A percentile compares a stretch with the other conserved stretches of the same genome.
Evolutionary conservation across 1,139 yeast genomes (phyloP).

Genomic region (Yamadazyma triangularis): DNA sequence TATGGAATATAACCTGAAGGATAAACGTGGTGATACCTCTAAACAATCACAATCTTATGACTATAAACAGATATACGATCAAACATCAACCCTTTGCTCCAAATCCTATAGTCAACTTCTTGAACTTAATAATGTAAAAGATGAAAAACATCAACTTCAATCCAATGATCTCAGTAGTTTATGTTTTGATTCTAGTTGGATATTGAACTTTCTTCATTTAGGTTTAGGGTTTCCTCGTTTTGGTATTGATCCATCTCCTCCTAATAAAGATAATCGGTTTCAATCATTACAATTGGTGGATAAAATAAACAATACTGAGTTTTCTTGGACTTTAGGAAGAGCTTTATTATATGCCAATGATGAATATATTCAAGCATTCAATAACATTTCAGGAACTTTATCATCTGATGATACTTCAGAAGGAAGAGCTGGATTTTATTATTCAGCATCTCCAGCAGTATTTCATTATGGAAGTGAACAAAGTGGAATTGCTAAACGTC

Average conservation of each 20-base stretch:
- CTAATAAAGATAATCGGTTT: constrained; percentile 23
- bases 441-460: constrained; percentile 44
- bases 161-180: constrained; percentile 43
- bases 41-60: constrained; percentile 20
- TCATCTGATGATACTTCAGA: constrained; percentile 1
- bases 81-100: constrained; percentile 46
- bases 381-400: constrained; percentile 18
- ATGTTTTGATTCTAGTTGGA: constrained; percentile 73
- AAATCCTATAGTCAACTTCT: constrained; percentile 36
- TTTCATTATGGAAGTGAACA: constrained; percentile 54
- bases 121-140: constrained; percentile 28
- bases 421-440: constrained; percentile 40
- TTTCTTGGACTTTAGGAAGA: constrained; percentile 83
- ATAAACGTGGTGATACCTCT: constrained; percentile 2
- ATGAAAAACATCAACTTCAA: constrained; percentile 22
- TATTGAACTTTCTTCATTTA: constrained; percentile 62
- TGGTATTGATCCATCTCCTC: constrained; percentile 36
- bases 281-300: constrained; percentile 60
- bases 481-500: constrained; percentile 40
- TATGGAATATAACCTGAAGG: constrained; percentile 18
- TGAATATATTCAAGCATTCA: constrained; percentile 38
- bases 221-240: constrained; percentile 70
- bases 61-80: constrained; percentile 34
- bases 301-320: constrained; percentile 57
- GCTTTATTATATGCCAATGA: constrained; percentile 62